Evolutionary conservation across 352 stramenopile genomes (phyloP).

Genomic region (Sclerospora graminicola): DNA sequence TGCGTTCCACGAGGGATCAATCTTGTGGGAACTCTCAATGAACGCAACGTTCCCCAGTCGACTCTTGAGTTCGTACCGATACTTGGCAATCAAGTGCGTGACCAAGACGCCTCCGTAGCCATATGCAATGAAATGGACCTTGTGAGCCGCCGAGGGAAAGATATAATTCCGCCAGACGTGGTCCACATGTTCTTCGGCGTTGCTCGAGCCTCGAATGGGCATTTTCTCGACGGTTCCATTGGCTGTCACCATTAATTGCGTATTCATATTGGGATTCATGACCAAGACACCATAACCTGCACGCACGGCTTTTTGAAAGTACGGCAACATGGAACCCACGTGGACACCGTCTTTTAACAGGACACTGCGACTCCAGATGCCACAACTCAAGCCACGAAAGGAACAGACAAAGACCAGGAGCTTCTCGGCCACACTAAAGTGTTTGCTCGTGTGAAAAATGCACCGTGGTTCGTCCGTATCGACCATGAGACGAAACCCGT

Average conservation of each 20-base stretch:
- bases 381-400: slow-evolving; percentile 62
- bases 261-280: slow-evolving; percentile 89
- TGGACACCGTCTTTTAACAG: slow-evolving; percentile 78
- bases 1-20: slow-evolving; percentile 57
- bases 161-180: slow-evolving; percentile 87
- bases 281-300: slow-evolving; percentile 80
- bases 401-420: slow-evolving; percentile 79
- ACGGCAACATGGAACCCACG: slow-evolving; percentile 86
- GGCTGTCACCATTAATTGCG: slow-evolving; percentile 52
- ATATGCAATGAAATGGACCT: slow-evolving; percentile 86
- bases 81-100: slow-evolving; percentile 73
- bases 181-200: slow-evolving; percentile 81
- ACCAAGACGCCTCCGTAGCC: slow-evolving; percentile 75
- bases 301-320: slow-evolving; percentile 64
- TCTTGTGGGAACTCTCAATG: slow-evolving; percentile 81
- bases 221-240: slow-evolving; percentile 61
- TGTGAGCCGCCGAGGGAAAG: slow-evolving; percentile 57
- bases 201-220: slow-evolving; percentile 71
- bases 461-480: slow-evolving; percentile 67
- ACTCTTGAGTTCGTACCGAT: slow-evolving; percentile 66
- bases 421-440: slow-evolving; percentile 68
- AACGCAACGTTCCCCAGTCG: slow-evolving; percentile 78
- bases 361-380: slow-evolving; percentile 83
- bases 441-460: slow-evolving; percentile 74
- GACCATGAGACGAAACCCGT: slow-evolving; percentile 77